Base-by-base conservation (phyloP, 2,329 filamentous ascomycete species). In the Fusarium sulawesiense region DNA sequence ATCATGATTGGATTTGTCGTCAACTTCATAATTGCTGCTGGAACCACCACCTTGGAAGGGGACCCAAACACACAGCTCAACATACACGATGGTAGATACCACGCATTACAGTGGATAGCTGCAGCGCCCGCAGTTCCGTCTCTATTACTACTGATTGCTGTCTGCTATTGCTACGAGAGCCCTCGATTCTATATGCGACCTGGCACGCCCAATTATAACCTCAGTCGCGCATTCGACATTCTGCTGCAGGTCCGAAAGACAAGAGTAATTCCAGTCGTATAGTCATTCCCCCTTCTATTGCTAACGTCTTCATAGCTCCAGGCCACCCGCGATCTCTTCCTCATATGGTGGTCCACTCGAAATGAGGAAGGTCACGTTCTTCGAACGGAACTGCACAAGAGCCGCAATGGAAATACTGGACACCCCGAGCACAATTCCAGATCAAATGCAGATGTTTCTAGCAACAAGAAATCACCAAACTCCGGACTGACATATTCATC, bases 101-200 rank as follows among this genome's bases (percentile, higher is more conserved):
- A 48, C 0, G 64, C 73, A 2, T 58, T 78, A 4, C 73, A 74
- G 18, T 56, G 80, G 12, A 82, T 81, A 8, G 69, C 81, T 6
- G 80, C 75, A 6, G 77, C 80, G 0, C 81, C 81, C 1, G 53
- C 77, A 5, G 75, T 82, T 0, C 79, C 81, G 1, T 74, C 76
- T 1, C 59, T 81, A 0, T 59, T 80, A 3, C 76, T 83, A 1
- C 60, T 81, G 4, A 47, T 77, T 2, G 70, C 76, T 0, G 64
- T 83, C 4, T 79, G 71, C 10, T 82, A 81, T 64, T 82, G 80
- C 12, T 78, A 80, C 18, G 80, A 83, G 49, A 81, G 79, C 30
- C 80, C 81, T 2, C 75, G 81, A 0, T 83, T 80, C 63, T 80
- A 81, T 45, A 78, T 83, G 78, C 74, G 68, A 4, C 65, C 78